Evolutionary conservation across 805 yeast genomes (phyloP), one percentile per base, ranked within the genome.

Genomic region (Yarrowia sp.): DNA sequence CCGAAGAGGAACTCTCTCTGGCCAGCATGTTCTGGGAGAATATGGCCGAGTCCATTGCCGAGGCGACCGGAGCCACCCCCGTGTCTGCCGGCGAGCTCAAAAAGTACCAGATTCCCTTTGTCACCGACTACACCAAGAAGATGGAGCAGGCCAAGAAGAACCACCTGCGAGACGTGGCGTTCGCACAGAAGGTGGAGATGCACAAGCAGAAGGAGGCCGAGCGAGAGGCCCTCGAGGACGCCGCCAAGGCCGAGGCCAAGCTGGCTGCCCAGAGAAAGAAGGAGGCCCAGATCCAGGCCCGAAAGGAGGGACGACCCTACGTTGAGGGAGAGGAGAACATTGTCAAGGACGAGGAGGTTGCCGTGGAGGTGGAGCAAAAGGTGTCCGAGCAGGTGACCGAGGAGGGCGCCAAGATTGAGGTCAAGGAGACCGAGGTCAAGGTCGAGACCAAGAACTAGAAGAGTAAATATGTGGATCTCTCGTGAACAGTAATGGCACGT

Each of bases 401-500:
- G 22, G 64, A 56, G 22, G 64, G 49, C 15, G 49, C 64, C 64
- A 42, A 41, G 46, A 42, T 58, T 12, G 50, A 58, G 50, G 11
- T 53, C 59, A 9, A 53, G 45, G 49, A 58, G 64, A 43, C 65
- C 35, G 65, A 59, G 52, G n/a, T 19, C 42, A 19, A 59, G 65
- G 15, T n/a, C 35, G 42, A 59, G 65, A 43, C 42, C 38, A 59
- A 59, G 65, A 45, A 41, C 50, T 41, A 59, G 42, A 59, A 26
- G 64, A 43, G 65, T 59, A 59, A 35, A 59, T 59, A 59, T 56
- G 64, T 42, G 52, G 65, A 59, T 45, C 52, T 59, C 52, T 42
- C 65, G 65, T 59, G 65, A 12, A 35, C 50, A 59, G 65, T 59
- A 59, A 59, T 59, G 65, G 65, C 65, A 59, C 65, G 65, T n/a